Percentiles rank a stretch among this genome's conserved stretches.
These are phyloP conservation scores for Tricholoma flavovirens DNA, from an alignment of 768 basidiomycete species.

Conservation along the genomic window DNA sequence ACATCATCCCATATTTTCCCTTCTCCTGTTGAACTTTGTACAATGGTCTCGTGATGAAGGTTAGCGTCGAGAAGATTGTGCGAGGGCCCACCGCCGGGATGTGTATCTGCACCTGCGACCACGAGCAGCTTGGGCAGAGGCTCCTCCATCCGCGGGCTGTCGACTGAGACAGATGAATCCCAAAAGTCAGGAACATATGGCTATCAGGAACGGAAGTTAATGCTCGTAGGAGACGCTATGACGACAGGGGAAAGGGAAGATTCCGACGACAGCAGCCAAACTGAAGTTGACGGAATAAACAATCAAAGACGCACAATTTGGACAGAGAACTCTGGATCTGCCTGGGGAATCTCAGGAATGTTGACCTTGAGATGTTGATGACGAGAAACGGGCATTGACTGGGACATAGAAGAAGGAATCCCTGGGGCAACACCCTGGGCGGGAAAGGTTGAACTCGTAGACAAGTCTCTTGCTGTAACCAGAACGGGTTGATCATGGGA, in stretches of 20 bases:
- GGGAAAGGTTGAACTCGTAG: slow-evolving; percentile 17
- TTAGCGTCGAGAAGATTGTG: slow-evolving; percentile 28
- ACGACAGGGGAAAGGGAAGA: neutral
- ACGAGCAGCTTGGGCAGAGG: slow-evolving; percentile 39
- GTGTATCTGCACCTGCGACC: slow-evolving; percentile 34
- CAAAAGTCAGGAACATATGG: slow-evolving; percentile 44
- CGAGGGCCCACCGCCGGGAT: slow-evolving; percentile 32
- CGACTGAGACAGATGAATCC: slow-evolving; percentile 27
- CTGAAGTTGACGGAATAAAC: neutral
- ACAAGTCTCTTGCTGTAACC: slow-evolving; percentile 20
- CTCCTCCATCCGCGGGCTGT: slow-evolving; percentile 16
- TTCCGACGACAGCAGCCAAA: neutral
- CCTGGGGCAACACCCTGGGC: slow-evolving; percentile 34
- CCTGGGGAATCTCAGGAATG: slow-evolving; percentile 51
- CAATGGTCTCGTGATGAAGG: slow-evolving; percentile 6
- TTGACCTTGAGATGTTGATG: slow-evolving; percentile 39
- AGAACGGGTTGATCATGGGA: slow-evolving; percentile 17
- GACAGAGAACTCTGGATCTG: slow-evolving; percentile 35
- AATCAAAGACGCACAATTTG: slow-evolving; percentile 51
- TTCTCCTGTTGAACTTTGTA: slow-evolving; percentile 12
- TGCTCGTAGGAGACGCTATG: neutral
- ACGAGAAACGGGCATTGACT: slow-evolving; percentile 18
- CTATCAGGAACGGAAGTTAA: slow-evolving; percentile 18
- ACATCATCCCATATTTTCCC: slow-evolving; percentile 40
- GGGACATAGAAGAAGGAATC: slow-evolving; percentile 34